Conservation (phyloP, 1,139 yeast genomes). For the Pichia sp. region DNA sequence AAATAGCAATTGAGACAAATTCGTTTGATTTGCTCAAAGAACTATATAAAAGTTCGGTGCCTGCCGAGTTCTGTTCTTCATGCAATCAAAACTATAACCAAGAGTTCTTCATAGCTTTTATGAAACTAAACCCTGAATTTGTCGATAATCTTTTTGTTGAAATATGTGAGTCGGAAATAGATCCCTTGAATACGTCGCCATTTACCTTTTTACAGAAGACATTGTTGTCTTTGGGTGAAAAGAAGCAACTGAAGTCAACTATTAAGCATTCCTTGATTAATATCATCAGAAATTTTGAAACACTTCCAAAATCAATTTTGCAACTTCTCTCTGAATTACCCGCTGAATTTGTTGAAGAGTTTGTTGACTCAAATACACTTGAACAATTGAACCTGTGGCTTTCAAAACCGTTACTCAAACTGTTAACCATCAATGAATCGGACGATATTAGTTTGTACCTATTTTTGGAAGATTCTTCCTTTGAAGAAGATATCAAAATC, state of each 20-base stretch:
- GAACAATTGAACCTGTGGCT: too few species aligned
- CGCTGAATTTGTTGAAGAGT: too few species aligned
- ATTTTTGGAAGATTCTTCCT: too few species aligned
- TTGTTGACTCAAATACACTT: too few species aligned
- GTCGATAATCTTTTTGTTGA: constrained; percentile 8
- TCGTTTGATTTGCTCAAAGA: constrained; percentile 23
- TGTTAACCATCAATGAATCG: too few species aligned
- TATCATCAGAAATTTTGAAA: background rate
- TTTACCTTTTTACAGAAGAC: constrained; percentile 10
- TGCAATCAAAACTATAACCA: constrained; percentile 22
- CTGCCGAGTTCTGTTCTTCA: constrained; percentile 21
- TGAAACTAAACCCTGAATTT: constrained; percentile 13
- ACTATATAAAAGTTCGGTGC: constrained; percentile 21
- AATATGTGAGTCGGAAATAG: constrained; percentile 1
- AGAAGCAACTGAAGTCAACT: background rate
- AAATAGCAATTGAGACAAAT: background rate
- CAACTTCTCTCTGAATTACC: too few species aligned
- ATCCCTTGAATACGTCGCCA: background rate
- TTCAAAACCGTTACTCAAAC: too few species aligned
- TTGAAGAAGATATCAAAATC: too few species aligned
- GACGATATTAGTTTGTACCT: too few species aligned
- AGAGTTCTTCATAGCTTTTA: constrained; percentile 15
- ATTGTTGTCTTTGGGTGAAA: background rate
- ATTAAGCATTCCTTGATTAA: background rate
- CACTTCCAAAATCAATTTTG: background rate